Base-by-base conservation (phyloP, 495 filamentous ascomycete species). In the Hyaloscypha bicolor region DNA sequence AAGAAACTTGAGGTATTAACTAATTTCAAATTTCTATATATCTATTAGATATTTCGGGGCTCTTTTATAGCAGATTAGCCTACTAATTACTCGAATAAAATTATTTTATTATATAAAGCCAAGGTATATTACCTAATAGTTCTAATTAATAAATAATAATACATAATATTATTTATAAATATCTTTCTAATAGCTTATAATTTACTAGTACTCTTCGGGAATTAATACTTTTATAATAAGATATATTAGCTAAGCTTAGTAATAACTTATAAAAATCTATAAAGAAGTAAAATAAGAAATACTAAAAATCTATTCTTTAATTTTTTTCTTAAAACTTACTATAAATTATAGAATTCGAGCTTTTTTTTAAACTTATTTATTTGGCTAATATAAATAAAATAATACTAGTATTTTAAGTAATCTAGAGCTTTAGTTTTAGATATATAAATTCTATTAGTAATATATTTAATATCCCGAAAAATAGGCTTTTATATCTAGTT, bases 111-210 rank as follows among this genome's bases (percentile, higher is more conserved):
- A 37, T 30, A 22, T 45, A 64, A 33, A 31, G 33, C 67, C 37
- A 35, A 69, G 62, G 55, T 69, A 64, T n/a, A 69, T 69, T 6
- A 61, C 67, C 29, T 64, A 61, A 65, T 4, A 59, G 62, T 69
- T 19, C 25, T 2, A 2, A 25, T 25, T 2, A 2, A 25, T 25
- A 2, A 25, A 25, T 2, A 2, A 25, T 2, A 61, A 53, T 61
- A 65, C 64, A 53, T 69, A 69, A 30, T 65, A 55, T 45, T 55
- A 55, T 58, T 69, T 39, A 29, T 65, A 69, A 29, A 67, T 39
- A 31, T 65, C 62, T 32, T 55, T 35, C 6, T 52, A 32, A 60
- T 69, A 42, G 19, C 67, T 35, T 37, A 69, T 69, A 21, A 69
- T 55, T 52, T 69, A 61, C 21, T 30, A 30, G 12, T 55, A 25